These are phyloP conservation scores for Plasmodium gaboni DNA, from an alignment of 169 alveolate species.

Conservation along the genomic window DNA sequence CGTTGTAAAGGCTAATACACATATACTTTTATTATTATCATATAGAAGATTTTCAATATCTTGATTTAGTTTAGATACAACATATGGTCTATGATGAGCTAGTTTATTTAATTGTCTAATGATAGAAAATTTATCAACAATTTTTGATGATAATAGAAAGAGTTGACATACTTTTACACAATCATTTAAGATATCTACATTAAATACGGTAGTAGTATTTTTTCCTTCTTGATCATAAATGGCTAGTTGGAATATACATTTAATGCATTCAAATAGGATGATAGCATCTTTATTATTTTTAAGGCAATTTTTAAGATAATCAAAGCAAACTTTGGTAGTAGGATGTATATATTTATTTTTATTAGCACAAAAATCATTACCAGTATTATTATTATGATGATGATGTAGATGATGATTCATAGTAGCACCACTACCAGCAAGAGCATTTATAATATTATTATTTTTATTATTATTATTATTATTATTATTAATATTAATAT, in stretches of 20 bases:
- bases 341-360: conserved; percentile 36
- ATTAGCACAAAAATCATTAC: conserved; percentile 3
- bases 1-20: conserved; percentile 96
- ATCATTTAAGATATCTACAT: conserved; percentile 61
- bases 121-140: conserved; percentile 56
- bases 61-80: conserved; percentile 76
- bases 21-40: conserved; percentile 92
- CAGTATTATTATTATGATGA: neutral
- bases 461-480: neutral
- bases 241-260: conserved; percentile 37
- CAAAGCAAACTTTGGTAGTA: conserved; percentile 65
- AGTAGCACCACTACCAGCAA: no score
- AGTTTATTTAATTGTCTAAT: conserved; percentile 79
- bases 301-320: conserved; percentile 33
- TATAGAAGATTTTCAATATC: conserved; percentile 94
- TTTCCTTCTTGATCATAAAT: conserved; percentile 11
- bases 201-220: conserved; percentile 53
- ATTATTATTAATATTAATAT: neutral
- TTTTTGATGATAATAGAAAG: conserved; percentile 63
- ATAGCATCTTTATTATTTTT: conserved; percentile 40
- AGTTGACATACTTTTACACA: conserved; percentile 67
- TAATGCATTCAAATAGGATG: conserved; percentile 42
- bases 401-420: no score
- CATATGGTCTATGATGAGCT: conserved; percentile 80
- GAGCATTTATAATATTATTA: no score